A percentile compares a stretch with the other conserved stretches of the same genome.
Evolutionary conservation across 768 basidiomycete genomes (phyloP).

Genomic region (Lactarius vividus): DNA sequence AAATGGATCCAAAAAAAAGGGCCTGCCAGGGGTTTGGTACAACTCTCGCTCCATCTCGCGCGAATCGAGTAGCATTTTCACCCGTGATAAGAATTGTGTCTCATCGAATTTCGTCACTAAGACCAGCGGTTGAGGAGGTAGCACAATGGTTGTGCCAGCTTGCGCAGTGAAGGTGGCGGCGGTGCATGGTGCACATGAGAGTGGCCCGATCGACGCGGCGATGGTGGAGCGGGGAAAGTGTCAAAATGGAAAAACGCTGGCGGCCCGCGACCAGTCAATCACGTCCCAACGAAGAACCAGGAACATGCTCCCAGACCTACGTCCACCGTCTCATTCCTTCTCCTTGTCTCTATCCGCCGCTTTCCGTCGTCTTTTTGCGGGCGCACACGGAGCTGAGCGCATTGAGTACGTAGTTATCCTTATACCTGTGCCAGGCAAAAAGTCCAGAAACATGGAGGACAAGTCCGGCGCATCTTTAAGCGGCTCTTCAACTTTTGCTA

Average conservation of each 20-base stretch:
- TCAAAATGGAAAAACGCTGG: constrained; percentile 31
- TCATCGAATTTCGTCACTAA: constrained; percentile 44
- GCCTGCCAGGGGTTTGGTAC: constrained; percentile 27
- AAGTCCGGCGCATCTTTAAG: constrained; percentile 78
- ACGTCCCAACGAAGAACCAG: background rate
- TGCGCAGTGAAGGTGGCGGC: constrained; percentile 1
- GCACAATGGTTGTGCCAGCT: background rate
- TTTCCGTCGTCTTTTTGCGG: constrained; percentile 73
- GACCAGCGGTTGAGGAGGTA: constrained; percentile 25
- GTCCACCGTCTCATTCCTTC: constrained; percentile 34
- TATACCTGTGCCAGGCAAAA: constrained; percentile 50
- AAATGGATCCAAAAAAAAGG: too few relatives aligned
- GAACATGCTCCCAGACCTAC: constrained; percentile 14
- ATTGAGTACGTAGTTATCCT: constrained; percentile 3
- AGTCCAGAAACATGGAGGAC: constrained; percentile 68
- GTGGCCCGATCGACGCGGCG: constrained; percentile 31
- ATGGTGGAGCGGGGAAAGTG: constrained; percentile 31
- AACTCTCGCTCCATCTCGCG: constrained; percentile 51
- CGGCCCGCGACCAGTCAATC: constrained; percentile 16
- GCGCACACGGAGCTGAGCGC: constrained; percentile 36
- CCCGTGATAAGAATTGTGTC: too few relatives aligned
- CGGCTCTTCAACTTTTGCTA: constrained; percentile 62
- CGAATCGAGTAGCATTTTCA: constrained; percentile 67
- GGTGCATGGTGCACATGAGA: constrained; percentile 22
- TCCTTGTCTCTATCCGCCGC: constrained; percentile 44